Evolutionary conservation across 1,284 basidiomycete species (phyloP), one percentile per base, ranked within the genome.

Genomic region (Phylloboletellus chloephorus): DNA sequence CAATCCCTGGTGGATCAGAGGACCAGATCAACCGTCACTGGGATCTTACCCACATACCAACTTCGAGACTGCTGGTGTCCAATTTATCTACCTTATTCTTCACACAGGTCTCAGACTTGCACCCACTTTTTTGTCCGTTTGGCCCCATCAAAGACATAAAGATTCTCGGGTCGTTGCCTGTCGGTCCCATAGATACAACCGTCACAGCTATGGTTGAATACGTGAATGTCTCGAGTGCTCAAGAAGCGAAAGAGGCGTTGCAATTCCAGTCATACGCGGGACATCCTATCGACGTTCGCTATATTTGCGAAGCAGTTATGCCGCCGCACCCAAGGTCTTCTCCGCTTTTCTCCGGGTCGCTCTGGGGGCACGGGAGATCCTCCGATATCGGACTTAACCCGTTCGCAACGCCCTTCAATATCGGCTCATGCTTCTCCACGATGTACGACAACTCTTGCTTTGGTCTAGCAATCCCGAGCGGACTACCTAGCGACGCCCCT

Each of bases 51-150:
- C 56, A 60, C 40, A 41, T 59, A 16, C 69, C 77, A 15, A 74
- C 76, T 4, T 57, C 67, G n/a, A 72, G 69, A 34, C 53, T 86
- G 43, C 64, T 84, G 38, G 76, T 86, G 39, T 72, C 68, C 41
- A 82, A 85, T 48, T 64, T 88, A 46, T 79, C 83, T 31, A 68
- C 71, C 28, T 51, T 84, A 35, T 60, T 87, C 23, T 87, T 87
- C 60, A 76, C 79, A 44, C 72, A 80, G 49, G 59, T 68, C 40
- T 69, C 74, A 37, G 83, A 87, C 57, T 61, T 87, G 46, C 71
- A 79, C 36, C 82, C 84, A n/a, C 67, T 87, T 30, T 71, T 88
- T 42, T 76, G 69, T 57, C 83, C 83, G 15, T 87, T 82, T 53
- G 83, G 83, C 22, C 66, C 68, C 19, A 74, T 86, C 53, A 78